Evolutionary conservation across 225 moss, liverwort and hornwort genomes (phyloP).

Genomic region (Marchantia polymorpha): DNA sequence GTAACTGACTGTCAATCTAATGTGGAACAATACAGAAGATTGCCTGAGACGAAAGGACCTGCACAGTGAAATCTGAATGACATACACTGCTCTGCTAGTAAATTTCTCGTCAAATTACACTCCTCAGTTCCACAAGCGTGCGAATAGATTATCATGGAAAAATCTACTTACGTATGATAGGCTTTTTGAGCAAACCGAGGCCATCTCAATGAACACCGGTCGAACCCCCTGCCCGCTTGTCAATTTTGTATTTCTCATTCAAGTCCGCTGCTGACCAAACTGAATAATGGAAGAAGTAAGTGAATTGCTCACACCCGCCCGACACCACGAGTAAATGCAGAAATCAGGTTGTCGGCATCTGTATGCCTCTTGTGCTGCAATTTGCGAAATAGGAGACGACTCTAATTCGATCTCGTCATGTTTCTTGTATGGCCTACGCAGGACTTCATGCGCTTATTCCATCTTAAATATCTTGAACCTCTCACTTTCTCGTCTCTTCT

Average conservation of each 20-base stretch:
- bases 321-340: not conserved
- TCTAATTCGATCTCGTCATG: not conserved
- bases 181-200: not conserved
- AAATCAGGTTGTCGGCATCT: not conserved
- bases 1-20: too few species aligned
- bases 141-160: not conserved
- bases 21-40: too few species aligned
- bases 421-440: not conserved
- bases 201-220: not conserved
- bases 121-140: not conserved
- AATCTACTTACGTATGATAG: not conserved
- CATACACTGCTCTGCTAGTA: too few species aligned
- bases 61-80: too few species aligned
- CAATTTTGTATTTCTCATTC: not conserved
- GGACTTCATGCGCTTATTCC: not conserved
- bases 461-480: too few species aligned
- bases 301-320: not conserved
- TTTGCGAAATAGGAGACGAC: not conserved
- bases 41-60: too few species aligned
- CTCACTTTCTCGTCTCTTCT: too few species aligned
- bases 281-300: too few species aligned
- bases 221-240: not conserved
- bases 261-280: not conserved
- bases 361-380: too few species aligned
- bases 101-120: constrained; percentile 7